phyloP scores from a whole-genome alignment of 305 asterid species.

The Fraxinus baroniana region DNA sequence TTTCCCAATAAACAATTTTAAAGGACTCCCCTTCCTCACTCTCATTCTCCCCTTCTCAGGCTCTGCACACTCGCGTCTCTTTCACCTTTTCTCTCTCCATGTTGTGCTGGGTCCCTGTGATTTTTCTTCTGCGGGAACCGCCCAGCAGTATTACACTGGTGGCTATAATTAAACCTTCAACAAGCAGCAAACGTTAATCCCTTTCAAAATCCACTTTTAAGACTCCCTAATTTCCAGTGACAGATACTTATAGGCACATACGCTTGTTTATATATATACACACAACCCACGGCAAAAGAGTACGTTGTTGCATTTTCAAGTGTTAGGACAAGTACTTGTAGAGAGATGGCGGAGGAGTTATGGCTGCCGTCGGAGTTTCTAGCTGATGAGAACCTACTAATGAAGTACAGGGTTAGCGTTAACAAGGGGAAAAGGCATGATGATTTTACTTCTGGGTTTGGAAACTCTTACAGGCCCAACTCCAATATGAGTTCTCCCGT shows the following conservation, averaged over 20 bases:
- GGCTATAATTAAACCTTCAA: slow-evolving; percentile 46
- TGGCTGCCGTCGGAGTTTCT: slow-evolving; percentile 60
- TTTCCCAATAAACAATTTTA: not conserved
- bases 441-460: slow-evolving; percentile 16
- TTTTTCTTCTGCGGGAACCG: slow-evolving; percentile 9
- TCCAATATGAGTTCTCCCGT: slow-evolving; percentile 57
- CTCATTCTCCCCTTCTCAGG: slow-evolving; percentile 22
- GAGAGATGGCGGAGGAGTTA: slow-evolving; percentile 44
- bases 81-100: slow-evolving; percentile 12
- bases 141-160: slow-evolving; percentile 22
- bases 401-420: slow-evolving; percentile 32
- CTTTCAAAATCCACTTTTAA: slow-evolving; percentile 22
- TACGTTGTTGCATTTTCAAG: slow-evolving; percentile 23
- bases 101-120: slow-evolving; percentile 22
- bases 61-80: not conserved
- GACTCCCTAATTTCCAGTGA: not conserved
- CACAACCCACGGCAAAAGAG: not conserved
- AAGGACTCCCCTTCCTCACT: not conserved
- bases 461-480: slow-evolving; percentile 17
- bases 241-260: not conserved
- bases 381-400: slow-evolving; percentile 48
- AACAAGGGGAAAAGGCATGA: slow-evolving; percentile 10
- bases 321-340: slow-evolving; percentile 34
- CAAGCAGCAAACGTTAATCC: slow-evolving; percentile 28
- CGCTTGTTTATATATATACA: not conserved